Evolutionary conservation across 2,329 filamentous ascomycete genomes (phyloP), one percentile per base, ranked within the genome.

Genomic region (Ceratocystiopsis minuta): DNA sequence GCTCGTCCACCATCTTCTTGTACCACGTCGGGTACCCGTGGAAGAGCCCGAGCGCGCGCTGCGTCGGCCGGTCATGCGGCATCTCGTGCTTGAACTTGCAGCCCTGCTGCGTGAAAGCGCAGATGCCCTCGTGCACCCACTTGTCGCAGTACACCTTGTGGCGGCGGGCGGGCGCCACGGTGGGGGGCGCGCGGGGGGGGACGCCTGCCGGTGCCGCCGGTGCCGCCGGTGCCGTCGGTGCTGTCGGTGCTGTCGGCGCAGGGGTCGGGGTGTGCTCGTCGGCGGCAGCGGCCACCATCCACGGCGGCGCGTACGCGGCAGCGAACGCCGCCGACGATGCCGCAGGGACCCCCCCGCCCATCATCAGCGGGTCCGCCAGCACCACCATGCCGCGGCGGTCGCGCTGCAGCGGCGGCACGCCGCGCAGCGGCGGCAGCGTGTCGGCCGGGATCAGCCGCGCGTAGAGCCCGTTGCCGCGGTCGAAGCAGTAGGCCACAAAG

Each of bases 71-170:
- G 48, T 86, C 75, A 20, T 63, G 58, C 0, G 87, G 87, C 80
- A 94, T 93, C 56, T 90, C 82, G 56, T 94, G 87, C 61, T 86
- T 88, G 65, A 77, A 94, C 49, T 78, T 75, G 62, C 87, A 94
- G 0, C 87, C 86, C 53, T 87, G 78, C 56, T 92, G 83, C 4
- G 72, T 77, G 57, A 84, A 95, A 47, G 80, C 80, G 56, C 87
- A 95, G 36, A 82, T 75, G 16, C 85, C 86, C 45, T 81, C 78
- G 51, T 83, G 78, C 42, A 94, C 78, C 86, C 86, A 95, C 58
- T 88, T 84, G 45, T 85, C 83, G 60, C 86, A 94, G 58, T 80
- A 93, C 18, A 80, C 63, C 56, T 93, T 93, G 44, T 57, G 73
- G 6, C 59, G 24, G 31, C 31, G 11, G 36, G 57, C 6, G 53